These are phyloP conservation scores for Apiospora phragmitis DNA, from an alignment of 2,329 filamentous ascomycete genomes.

Conservation along the genomic window DNA sequence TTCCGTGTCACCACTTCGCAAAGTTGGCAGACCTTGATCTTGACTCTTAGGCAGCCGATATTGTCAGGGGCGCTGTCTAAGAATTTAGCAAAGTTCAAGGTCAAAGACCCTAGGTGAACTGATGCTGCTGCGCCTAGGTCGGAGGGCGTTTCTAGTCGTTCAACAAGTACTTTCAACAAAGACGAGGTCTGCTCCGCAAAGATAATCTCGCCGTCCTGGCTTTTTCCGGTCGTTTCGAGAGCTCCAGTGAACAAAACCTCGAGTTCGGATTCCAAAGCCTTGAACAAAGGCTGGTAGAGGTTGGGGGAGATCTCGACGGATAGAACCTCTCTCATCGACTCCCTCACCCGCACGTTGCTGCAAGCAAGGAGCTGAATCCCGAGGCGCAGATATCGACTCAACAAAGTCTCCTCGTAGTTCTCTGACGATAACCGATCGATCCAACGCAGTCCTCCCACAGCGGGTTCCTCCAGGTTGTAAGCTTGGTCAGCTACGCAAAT, in stretches of 20 bases:
- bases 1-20: slow-evolving; percentile 65
- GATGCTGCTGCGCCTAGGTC: slow-evolving; percentile 63
- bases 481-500: slow-evolving; percentile 64
- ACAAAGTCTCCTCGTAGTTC: slow-evolving; percentile 59
- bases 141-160: slow-evolving; percentile 62
- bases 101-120: slow-evolving; percentile 63
- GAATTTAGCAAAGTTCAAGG: slow-evolving; percentile 68
- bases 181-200: slow-evolving; percentile 70
- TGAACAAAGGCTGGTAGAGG: slow-evolving; percentile 64
- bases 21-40: slow-evolving; percentile 69
- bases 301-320: slow-evolving; percentile 64
- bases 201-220: slow-evolving; percentile 60
- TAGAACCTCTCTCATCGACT: slow-evolving; percentile 66
- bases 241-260: slow-evolving; percentile 62
- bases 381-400: slow-evolving; percentile 61
- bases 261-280: slow-evolving; percentile 64
- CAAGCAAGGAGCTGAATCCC: slow-evolving; percentile 67
- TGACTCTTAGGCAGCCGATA: slow-evolving; percentile 58
- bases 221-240: slow-evolving; percentile 48
- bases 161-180: slow-evolving; percentile 62
- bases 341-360: slow-evolving; percentile 62
- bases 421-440: slow-evolving; percentile 63
- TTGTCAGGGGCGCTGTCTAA: slow-evolving; percentile 59
- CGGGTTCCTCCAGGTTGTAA: slow-evolving; percentile 57
- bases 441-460: slow-evolving; percentile 60